Evolutionary conservation across 768 basidiomycete species (phyloP), one percentile per base, ranked within the genome.

Genomic region (Amanita rubescens): DNA sequence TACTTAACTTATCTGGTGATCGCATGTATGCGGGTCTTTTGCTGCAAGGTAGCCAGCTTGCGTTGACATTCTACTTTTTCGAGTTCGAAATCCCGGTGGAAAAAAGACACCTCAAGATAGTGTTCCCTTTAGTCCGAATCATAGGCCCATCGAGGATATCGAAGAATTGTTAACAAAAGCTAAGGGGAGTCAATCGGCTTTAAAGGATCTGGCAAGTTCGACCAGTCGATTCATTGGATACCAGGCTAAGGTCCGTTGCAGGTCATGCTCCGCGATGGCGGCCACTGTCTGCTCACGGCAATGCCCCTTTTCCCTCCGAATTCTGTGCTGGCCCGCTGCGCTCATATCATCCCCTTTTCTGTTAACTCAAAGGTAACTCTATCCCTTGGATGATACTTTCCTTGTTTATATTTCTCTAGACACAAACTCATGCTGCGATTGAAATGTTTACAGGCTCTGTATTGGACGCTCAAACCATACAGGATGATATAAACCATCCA

Each of bases 291-390:
- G 33, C 32, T 50, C 34, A 50, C 49, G 34, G 49, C 8, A 50
- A 17, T 3, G 33, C 15, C 5, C 30, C n/a, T 51, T 34, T 51
- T 51, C 33, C 49, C 35, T 51, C 49, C 49, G 24, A 51, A 5
- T 51, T n/a, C 3, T 14, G 49, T 51, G 32, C n/a, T 38, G 30
- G 32, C 49, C 35, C 49, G 49, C 30, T 51, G 49, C 32, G 35
- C 49, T 51, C 49, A 51, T 38, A 51, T 51, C 49, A 51, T 51
- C 49, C 49, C 49, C 7, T 51, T 51, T 38, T 51, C 49, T 38
- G 20, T 38, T 34, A 33, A 38, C 49, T 38, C 49, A 30, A 30
- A 30, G 27, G 27, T 30, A 30, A 30, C 5, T 32, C 49, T 38
- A 51, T 34, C 30, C 49, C 49, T 19, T 38, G 35, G 35, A 37